Percentiles rank a stretch among this genome's conserved stretches.
phyloP scores from a whole-genome alignment of 805 yeast species.

The Danielia reshetovae region DNA sequence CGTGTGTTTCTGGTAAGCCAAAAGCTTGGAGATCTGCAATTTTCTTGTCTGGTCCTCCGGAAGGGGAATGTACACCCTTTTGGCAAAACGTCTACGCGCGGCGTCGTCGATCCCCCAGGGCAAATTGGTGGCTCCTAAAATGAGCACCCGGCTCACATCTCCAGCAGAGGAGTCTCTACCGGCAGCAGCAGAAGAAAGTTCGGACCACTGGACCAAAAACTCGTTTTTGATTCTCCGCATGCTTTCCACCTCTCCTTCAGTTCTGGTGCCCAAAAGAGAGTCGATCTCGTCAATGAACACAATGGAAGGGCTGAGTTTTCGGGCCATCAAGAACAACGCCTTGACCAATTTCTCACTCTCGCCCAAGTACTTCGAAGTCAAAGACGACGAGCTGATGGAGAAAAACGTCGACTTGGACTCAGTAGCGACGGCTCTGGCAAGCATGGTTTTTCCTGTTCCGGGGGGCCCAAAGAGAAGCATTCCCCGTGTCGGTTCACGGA shows the following conservation, averaged over 20 bases:
- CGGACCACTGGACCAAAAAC: constrained; percentile 92
- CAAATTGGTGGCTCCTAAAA: constrained; percentile 89
- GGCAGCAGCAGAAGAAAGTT: constrained; percentile 78
- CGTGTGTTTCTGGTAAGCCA: constrained; percentile 69
- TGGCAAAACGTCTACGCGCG: constrained; percentile 87
- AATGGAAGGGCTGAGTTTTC: constrained; percentile 84
- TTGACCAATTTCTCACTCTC: constrained; percentile 92
- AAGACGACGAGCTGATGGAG: constrained; percentile 83
- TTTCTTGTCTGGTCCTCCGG: constrained; percentile 84
- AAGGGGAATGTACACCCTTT: constrained; percentile 88
- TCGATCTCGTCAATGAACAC: constrained; percentile 96
- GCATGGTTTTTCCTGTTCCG: constrained; percentile 98
- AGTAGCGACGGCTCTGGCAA: constrained; percentile 94
- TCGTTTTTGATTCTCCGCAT: constrained; percentile 89
- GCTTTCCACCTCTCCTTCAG: constrained; percentile 79
- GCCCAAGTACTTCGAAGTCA: constrained; percentile 84
- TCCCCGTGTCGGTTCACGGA: constrained; percentile 94
- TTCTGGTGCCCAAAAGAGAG: constrained; percentile 75
- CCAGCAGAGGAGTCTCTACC: constrained; percentile 49
- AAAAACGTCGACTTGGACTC: constrained; percentile 92
- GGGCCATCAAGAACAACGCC: constrained; percentile 81
- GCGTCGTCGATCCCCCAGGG: constrained; percentile 99
- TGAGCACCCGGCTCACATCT: constrained; percentile 63
- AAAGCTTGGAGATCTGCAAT: constrained; percentile 63
- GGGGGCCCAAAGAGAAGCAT: constrained; percentile 97